Evolutionary conservation across 768 basidiomycete species (phyloP), one percentile per base, ranked within the genome.

Genomic region (Rhodosporidiobolus sp.): DNA sequence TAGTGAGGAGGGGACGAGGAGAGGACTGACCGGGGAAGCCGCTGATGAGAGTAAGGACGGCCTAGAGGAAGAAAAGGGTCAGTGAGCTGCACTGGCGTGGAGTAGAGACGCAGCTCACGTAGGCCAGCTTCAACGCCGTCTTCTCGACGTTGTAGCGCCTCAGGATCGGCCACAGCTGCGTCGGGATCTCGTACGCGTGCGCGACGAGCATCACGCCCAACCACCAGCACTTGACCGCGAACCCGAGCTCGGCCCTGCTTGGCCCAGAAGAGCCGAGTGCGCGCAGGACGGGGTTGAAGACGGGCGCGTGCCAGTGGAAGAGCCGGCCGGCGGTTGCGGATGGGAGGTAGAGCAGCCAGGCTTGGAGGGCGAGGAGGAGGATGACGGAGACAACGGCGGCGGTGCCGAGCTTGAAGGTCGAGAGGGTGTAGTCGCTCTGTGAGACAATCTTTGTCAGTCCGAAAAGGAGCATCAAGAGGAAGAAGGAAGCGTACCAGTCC

Each of bases 11-110:
- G 43, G n/a, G 32, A n/a, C 43, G 58, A n/a, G 58, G 16, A 43
- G 8, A 24, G n/a, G n/a, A 58, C 58, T 3, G 12, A 66, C 49
- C 17, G n/a, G 69, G 69, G 63, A 70, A 63, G 30, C 69, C 69
- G 8, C 62, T 56, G 9, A 64, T 1, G 16, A 70, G 7, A 14
- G 63, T 64, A 4, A 63, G 38, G 8, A 45, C 17, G 1, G 17
- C 14, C 69, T 70, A 49, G 12, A 4, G 5, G 30, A 19, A 52
- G 9, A 19, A 56, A 46, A 8, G 5, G 16, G 34, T 49, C 56
- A 54, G 45, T 45, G 32, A n/a, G 34, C 28, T 7, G 45, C 14
- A 30, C 19, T 30, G 17, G 52, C 4, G 12, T 7, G 11, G 28
- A 67, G 10, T 4, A 14, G 52, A 14, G n/a, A 5, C 1, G 28